Conservation (phyloP, 768 basidiomycete species). For the Suillus bovinus region DNA sequence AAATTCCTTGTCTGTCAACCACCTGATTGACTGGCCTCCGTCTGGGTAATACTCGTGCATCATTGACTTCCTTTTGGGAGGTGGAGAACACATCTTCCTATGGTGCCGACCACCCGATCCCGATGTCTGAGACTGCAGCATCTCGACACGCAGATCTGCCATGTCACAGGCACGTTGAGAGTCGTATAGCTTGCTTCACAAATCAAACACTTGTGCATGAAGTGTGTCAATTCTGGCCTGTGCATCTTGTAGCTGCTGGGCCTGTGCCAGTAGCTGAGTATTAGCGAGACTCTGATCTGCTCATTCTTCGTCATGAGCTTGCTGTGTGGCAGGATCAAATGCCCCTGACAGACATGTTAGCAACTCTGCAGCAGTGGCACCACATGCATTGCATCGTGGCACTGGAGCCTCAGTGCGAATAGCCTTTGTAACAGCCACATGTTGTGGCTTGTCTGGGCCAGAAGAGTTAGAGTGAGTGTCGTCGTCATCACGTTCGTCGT, state of each 20-base stretch:
- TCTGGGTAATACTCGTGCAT: not conserved
- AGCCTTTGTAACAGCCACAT: slow-evolving; percentile 7
- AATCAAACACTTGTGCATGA: slow-evolving; percentile 14
- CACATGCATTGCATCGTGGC: slow-evolving; percentile 5
- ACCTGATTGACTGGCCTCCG: not conserved
- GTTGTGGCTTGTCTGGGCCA: not conserved
- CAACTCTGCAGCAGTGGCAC: slow-evolving; percentile 21
- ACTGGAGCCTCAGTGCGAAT: slow-evolving; percentile 6
- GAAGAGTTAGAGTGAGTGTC: not conserved
- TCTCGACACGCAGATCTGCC: not conserved
- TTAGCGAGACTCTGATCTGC: slow-evolving; percentile 22
- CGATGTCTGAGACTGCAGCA: not conserved
- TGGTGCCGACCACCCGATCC: not conserved
- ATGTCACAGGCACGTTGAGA: not conserved
- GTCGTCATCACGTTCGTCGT: not conserved
- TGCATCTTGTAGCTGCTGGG: slow-evolving; percentile 24
- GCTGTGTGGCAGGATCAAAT: slow-evolving; percentile 29
- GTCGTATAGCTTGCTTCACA: not conserved
- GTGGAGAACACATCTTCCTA: not conserved
- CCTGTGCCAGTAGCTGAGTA: not conserved
- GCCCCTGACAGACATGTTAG: slow-evolving; percentile 20
- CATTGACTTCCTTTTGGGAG: not conserved
- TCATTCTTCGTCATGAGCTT: slow-evolving; percentile 23
- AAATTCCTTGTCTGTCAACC: not conserved
- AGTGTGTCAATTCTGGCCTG: slow-evolving; percentile 20